Evolutionary conservation across 2,329 filamentous ascomycete species (phyloP).

Genomic region (Fusarium sp.): DNA sequence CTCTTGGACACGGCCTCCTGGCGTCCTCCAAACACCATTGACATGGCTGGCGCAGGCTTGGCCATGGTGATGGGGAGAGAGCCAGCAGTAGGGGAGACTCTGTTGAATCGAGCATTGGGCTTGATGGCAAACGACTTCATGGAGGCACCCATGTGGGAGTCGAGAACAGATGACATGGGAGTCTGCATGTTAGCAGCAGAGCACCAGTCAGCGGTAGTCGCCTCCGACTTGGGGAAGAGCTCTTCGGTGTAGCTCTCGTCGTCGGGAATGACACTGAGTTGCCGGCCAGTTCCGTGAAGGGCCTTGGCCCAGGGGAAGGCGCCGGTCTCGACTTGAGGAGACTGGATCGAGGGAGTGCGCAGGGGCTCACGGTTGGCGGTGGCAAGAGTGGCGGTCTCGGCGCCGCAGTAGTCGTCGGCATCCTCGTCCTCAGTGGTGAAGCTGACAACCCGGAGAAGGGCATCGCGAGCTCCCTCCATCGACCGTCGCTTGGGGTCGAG

Average conservation of each 20-base stretch:
- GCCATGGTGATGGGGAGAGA: constrained; percentile 85
- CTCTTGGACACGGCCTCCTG: constrained; percentile 91
- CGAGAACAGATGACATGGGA: constrained; percentile 84
- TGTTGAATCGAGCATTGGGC: constrained; percentile 52
- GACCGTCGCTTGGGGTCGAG: constrained; percentile 92
- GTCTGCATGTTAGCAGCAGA: constrained; percentile 80
- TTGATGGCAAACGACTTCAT: constrained; percentile 78
- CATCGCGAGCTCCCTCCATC: constrained; percentile 79
- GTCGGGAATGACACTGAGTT: constrained; percentile 88
- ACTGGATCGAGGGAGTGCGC: constrained; percentile 94
- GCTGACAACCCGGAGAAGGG: constrained; percentile 82
- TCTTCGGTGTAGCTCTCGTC: constrained; percentile 86
- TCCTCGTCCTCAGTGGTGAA: constrained; percentile 95
- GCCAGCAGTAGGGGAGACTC: constrained; percentile 70
- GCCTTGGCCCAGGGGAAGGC: constrained; percentile 97
- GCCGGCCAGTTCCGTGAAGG: constrained; percentile 82
- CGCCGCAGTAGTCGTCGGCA: constrained; percentile 92
- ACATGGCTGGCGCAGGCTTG: constrained; percentile 80
- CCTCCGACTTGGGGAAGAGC: constrained; percentile 83
- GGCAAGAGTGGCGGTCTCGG: constrained; percentile 80
- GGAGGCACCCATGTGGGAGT: constrained; percentile 84
- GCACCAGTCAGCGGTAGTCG: constrained; percentile 80
- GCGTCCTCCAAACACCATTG: constrained; percentile 82
- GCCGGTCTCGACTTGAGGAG: constrained; percentile 81
- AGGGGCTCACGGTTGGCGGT: constrained; percentile 95